These are phyloP conservation scores for Aspergillus spinulosporus DNA, from an alignment of 2,329 filamentous ascomycete genomes.

Conservation along the genomic window DNA sequence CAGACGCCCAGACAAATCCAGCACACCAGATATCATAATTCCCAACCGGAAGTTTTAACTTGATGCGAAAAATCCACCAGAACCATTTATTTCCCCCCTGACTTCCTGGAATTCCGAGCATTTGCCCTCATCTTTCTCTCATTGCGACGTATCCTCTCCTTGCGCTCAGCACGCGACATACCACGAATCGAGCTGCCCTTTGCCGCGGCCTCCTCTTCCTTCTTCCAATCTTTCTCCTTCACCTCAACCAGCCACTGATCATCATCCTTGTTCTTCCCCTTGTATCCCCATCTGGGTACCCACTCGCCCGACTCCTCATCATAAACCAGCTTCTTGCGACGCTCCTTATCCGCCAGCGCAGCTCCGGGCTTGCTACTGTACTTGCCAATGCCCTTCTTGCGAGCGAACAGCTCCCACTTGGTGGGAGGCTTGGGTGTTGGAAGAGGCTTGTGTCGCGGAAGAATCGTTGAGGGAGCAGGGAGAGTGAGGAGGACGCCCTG, in stretches of 20 bases:
- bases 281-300: constrained; percentile 94
- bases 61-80: constrained; percentile 17
- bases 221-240: constrained; percentile 71
- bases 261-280: constrained; percentile 81
- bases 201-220: constrained; percentile 58
- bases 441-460: constrained; percentile 90
- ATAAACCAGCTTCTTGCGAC: constrained; percentile 69
- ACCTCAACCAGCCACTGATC: constrained; percentile 91
- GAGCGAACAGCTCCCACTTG: constrained; percentile 94
- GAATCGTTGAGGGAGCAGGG: constrained; percentile 65
- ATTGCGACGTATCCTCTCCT: constrained; percentile 63
- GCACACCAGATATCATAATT: constrained; percentile 20
- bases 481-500: constrained; percentile 76
- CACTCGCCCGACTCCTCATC: constrained; percentile 84
- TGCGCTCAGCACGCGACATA: constrained; percentile 65
- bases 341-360: constrained; percentile 64
- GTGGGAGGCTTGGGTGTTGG: constrained; percentile 79
- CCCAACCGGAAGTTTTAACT: not conserved
- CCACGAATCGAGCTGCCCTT: constrained; percentile 66
- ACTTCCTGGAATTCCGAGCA: constrained; percentile 50
- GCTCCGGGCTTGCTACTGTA: constrained; percentile 66
- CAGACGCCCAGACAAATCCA: constrained; percentile 28
- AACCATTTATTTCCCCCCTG: constrained; percentile 24
- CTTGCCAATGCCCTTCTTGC: constrained; percentile 89
- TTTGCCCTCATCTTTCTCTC: constrained; percentile 70